These are phyloP conservation scores for Ceratobasidium sp. DNA, from an alignment of 1,284 basidiomycete genomes.

Conservation along the genomic window DNA sequence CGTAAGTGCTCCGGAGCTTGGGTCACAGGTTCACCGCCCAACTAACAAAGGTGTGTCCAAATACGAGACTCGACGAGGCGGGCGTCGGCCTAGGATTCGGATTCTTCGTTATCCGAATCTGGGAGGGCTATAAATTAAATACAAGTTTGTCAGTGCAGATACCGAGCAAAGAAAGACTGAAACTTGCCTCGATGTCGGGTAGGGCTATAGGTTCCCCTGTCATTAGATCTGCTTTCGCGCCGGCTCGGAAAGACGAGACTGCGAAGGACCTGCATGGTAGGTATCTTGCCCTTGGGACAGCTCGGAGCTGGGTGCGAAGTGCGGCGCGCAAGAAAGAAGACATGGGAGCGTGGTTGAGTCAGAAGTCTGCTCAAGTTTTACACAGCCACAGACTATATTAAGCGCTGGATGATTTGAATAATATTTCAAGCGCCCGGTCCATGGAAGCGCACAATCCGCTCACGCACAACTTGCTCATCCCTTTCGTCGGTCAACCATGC, in stretches of 20 bases:
- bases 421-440: constrained; percentile 22
- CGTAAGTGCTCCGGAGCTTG: constrained; percentile 28
- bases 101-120: constrained; percentile 66
- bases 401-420: no score
- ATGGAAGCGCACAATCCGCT: constrained; percentile 31
- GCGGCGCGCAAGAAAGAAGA: constrained; percentile 37
- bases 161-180: constrained; percentile 12
- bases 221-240: constrained; percentile 58
- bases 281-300: background rate
- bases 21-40: background rate
- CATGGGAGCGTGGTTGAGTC: constrained; percentile 28
- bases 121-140: constrained; percentile 59
- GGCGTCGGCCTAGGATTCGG: constrained; percentile 68
- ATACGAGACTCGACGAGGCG: constrained; percentile 68
- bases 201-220: constrained; percentile 62
- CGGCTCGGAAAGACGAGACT: background rate
- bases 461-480: constrained; percentile 9
- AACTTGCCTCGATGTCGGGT: constrained; percentile 63
- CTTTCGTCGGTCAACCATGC: constrained; percentile 23
- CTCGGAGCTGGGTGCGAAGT: constrained; percentile 30
- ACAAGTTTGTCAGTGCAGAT: background rate
- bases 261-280: constrained; percentile 8
- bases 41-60: constrained; percentile 79
- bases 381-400: constrained; percentile 25
- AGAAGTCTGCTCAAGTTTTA: constrained; percentile 18